Base-by-base conservation (phyloP, 352 stramenopile species). In the Pythium brassicae region DNA sequence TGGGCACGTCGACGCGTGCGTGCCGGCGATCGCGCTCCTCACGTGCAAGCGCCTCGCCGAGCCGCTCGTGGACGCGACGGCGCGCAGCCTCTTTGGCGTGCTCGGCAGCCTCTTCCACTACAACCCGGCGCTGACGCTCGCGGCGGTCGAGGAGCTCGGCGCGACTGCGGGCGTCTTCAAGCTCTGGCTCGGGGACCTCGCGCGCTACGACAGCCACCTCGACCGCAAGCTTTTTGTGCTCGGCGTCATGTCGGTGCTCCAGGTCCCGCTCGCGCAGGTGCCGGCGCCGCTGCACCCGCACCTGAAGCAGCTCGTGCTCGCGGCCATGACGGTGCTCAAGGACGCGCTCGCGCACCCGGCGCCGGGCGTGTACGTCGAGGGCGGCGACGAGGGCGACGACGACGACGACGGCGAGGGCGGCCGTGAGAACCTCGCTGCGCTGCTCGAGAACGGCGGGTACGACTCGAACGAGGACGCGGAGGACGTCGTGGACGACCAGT, bases 191-290 rank as follows among this genome's bases (percentile, higher is more conserved):
- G 83, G 83, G 35, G 89, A 98, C 65, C 57, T 93, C 9, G 76
- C 81, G 44, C 72, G 82, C 39, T 84, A 92, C 57, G 81, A 96
- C 45, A 88, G 77, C 56, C 89, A 76, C 62, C 62, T 98, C 19
- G 85, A 95, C 59, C 76, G 86, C 52, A 98, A 98, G 75, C 71
- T 98, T 37, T 97, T 96, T 34, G 80, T 98, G 48, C 74, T 98
- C 25, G 94, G 92, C 26, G 71, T 97, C 15, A 88, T 94, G 65
- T 96, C 89, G 44, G 83, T 98, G 59, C 75, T 98, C 47, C 83
- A 86, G 60, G 68, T 98, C 15, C 87, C 92, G 19, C 71, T 86
- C 9, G 85, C 86, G 48, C 83, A 96, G 55, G 76, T 89, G 39
- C 78, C 81, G n/a, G 67, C 78, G 29, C 76, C 93, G 43, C 69